Evolutionary conservation across 129 eudicot species (phyloP).

Genomic region (Chrysanthemum lavandulifolium): DNA sequence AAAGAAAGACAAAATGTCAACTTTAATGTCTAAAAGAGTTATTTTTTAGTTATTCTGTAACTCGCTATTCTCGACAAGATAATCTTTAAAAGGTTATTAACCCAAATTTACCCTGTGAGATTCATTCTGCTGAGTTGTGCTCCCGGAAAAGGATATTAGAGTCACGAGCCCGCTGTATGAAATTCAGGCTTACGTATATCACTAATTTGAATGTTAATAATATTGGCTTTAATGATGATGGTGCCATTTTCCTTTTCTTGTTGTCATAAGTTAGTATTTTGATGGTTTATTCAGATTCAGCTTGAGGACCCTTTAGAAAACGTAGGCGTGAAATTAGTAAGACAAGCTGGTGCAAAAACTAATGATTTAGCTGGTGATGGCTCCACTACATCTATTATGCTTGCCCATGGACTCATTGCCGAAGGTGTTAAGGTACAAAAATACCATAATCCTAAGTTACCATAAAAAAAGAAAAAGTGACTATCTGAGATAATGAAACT

Average conservation of each 20-base stretch:
- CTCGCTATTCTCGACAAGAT: too few species aligned
- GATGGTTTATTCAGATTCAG: constrained; percentile 53
- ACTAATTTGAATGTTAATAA: background rate
- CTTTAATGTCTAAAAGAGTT: too few species aligned
- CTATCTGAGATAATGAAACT: background rate
- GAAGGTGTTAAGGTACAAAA: constrained; percentile 82
- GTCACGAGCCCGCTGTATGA: too few species aligned
- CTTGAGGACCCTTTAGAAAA: constrained; percentile 93
- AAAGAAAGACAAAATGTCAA: too few species aligned
- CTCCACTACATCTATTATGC: constrained; percentile 83
- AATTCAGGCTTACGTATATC: too few species aligned
- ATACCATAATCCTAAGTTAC: background rate
- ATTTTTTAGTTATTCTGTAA: too few species aligned
- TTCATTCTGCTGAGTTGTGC: background rate
- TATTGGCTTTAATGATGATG: background rate
- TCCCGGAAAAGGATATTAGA: too few species aligned
- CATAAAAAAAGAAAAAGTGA: background rate
- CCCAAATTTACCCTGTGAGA: background rate
- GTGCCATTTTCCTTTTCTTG: background rate
- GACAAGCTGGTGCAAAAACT: constrained; percentile 95
- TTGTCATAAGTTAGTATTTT: constrained; percentile 4
- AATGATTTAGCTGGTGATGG: constrained; percentile 97
- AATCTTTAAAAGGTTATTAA: too few species aligned
- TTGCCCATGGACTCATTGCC: constrained; percentile 86
- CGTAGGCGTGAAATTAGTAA: constrained; percentile 81